Evolutionary conservation across 352 stramenopile species (phyloP).

Genomic region (Pythium guiyangense): DNA sequence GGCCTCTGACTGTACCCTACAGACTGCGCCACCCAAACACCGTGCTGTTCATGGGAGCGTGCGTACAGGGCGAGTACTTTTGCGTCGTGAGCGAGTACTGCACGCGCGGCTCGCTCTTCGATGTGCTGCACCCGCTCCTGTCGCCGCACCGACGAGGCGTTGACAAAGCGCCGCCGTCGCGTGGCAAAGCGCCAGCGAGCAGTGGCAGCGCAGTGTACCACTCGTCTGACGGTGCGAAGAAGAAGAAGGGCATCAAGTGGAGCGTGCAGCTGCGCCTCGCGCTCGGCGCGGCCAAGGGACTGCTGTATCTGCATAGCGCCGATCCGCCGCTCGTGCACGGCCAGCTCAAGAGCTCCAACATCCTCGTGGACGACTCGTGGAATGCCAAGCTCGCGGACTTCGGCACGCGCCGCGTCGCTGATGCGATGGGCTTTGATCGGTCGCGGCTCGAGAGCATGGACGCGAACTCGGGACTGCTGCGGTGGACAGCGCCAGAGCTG

Average conservation of each 20-base stretch:
- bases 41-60: conserved; percentile 98
- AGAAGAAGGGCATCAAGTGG: conserved; percentile 76
- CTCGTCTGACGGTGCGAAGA: conserved; percentile 22
- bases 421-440: conserved; percentile 72
- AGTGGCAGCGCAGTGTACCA: conserved; percentile 9
- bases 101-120: conserved; percentile 92
- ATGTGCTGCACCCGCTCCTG: conserved; percentile 85
- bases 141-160: conserved; percentile 14
- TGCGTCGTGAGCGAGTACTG: conserved; percentile 97
- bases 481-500: conserved; percentile 77
- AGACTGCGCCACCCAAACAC: conserved; percentile 97
- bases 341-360: conserved; percentile 87
- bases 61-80: conserved; percentile 93
- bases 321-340: conserved; percentile 82
- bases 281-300: conserved; percentile 65
- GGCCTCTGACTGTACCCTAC: not conserved
- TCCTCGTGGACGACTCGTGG: conserved; percentile 87
- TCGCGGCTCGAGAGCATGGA: conserved; percentile 58
- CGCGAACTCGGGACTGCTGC: conserved; percentile 46
- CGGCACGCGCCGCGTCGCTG: conserved; percentile 71
- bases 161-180: conserved; percentile 12
- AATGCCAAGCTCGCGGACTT: conserved; percentile 88
- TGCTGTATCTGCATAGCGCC: conserved; percentile 83
- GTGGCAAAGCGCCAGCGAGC: conserved; percentile 8
- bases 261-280: conserved; percentile 77